Conservation (phyloP, 345 rosid genomes). For the Eucalyptus decipiens region DNA sequence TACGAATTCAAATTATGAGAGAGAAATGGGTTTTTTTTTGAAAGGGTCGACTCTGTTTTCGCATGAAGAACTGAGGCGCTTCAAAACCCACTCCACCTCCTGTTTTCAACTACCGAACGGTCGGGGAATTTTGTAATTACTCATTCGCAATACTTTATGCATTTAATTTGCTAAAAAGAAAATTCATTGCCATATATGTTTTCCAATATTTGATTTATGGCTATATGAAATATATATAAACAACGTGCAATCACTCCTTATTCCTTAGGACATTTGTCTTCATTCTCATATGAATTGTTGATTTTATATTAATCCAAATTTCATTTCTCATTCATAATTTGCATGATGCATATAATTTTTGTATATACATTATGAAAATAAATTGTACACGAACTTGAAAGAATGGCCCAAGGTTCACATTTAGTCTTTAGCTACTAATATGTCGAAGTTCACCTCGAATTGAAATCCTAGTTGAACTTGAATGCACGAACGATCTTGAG, state of each 20-base stretch:
- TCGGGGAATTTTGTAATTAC: too few relatives aligned
- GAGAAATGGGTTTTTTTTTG: neutral
- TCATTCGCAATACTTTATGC: too few relatives aligned
- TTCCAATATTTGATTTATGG: too few relatives aligned
- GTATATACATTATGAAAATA: neutral
- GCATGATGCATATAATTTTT: too few relatives aligned
- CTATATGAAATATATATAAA: too few relatives aligned
- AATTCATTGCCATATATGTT: too few relatives aligned
- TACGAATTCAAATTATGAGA: neutral
- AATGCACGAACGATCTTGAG: neutral
- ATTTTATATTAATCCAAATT: neutral
- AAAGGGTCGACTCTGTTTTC: neutral
- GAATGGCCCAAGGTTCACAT: neutral
- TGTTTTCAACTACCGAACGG: rapidly evolving
- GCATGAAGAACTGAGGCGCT: neutral
- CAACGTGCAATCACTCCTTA: too few relatives aligned
- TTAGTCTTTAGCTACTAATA: neutral
- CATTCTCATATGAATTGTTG: neutral
- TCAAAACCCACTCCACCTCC: neutral
- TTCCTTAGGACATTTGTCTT: too few relatives aligned
- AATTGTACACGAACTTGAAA: neutral
- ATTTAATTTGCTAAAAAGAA: too few relatives aligned
- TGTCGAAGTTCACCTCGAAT: neutral
- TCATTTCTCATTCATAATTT: neutral
- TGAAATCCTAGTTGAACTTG: neutral